A percentile compares a stretch with the other conserved stretches of the same genome.
These are phyloP conservation scores for Alternaria hordeiaustralica DNA, from an alignment of 2,329 filamentous ascomycete genomes.

Conservation along the genomic window DNA sequence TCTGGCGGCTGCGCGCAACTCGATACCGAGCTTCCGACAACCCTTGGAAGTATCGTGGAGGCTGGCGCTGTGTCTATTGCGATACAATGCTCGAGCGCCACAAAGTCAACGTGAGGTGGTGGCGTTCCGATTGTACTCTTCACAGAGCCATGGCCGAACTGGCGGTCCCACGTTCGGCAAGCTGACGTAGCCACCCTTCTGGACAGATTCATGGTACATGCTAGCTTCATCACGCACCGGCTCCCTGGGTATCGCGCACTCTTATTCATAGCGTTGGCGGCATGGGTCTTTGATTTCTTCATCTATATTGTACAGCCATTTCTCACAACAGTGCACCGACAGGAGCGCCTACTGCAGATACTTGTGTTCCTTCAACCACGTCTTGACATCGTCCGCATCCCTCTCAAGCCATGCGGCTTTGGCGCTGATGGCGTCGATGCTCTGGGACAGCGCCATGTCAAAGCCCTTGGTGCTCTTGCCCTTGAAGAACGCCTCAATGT, in stretches of 20 bases:
- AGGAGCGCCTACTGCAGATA: constrained; percentile 55
- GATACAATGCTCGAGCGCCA: background rate
- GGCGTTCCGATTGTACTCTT: background rate
- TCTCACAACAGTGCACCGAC: background rate
- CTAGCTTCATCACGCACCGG: background rate
- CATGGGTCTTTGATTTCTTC: background rate
- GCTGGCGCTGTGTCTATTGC: background rate
- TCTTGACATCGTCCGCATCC: constrained; percentile 77
- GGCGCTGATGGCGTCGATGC: constrained; percentile 80
- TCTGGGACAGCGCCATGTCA: constrained; percentile 88
- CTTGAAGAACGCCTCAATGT: constrained; percentile 81
- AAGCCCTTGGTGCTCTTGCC: constrained; percentile 85
- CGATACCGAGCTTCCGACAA: background rate
- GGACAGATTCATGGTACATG: constrained; percentile 22
- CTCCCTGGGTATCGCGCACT: background rate
- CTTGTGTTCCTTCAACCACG: constrained; percentile 71
- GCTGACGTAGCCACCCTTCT: background rate
- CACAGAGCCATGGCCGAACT: background rate
- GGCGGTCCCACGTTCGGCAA: background rate
- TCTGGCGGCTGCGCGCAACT: background rate
- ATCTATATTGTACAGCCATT: background rate
- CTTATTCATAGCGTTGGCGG: background rate
- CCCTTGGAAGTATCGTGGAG: background rate
- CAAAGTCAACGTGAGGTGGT: background rate
- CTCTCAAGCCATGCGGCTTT: constrained; percentile 83